Base-by-base conservation (phyloP, 331 rosid genomes). In the Quercus tomentella region DNA sequence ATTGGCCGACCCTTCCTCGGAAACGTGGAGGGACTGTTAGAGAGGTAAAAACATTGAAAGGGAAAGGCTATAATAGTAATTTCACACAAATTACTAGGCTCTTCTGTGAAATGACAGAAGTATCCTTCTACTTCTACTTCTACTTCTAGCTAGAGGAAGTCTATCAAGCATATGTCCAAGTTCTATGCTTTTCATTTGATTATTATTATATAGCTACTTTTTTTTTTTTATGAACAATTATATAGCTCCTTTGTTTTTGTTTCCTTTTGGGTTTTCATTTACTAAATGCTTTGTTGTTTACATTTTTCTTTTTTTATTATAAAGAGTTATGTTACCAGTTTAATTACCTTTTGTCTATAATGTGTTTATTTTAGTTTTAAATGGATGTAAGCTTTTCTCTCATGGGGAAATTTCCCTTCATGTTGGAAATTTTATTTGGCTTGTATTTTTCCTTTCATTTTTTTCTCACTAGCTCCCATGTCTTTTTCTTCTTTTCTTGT, bases 1-100 rank as follows among this genome's bases (percentile, higher is more conserved):
- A 72, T 91, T 86, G 71, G 76, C 79, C 26, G 94, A 87, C 82
- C 74, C 93, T 60, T 84, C 89, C 77, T 83, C 93, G 1, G 89
- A 88, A 54, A 81, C 90, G 4, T 92, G 97, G 97, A 86, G 84
- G 57, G 89, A 88, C 49, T 88, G 86, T 80, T 89, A 49, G 55
- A 49, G 82, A 89, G 21, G 15, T n/a, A 54, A 70, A 6, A 56
- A 33, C 45, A 61, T 52, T 56, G 78, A 66, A 20, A 76, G 57
- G 15, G 18, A 18, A 16, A 57, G 83, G 84, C 54, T 75, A 75
- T 35, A 80, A 65, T 41, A 57, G 85, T 41, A 28, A 78, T 18
- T 61, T 25, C 7, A 10, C 25, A 9, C 67, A 61, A 61, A 61
- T 61, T 10, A 23, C 68, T 61, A 25, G 17, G 55, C 55, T 49